Percentiles rank a stretch among this genome's conserved stretches.
Conservation (phyloP, 768 basidiomycete species). For the Candolleomyces aberdarensis region DNA sequence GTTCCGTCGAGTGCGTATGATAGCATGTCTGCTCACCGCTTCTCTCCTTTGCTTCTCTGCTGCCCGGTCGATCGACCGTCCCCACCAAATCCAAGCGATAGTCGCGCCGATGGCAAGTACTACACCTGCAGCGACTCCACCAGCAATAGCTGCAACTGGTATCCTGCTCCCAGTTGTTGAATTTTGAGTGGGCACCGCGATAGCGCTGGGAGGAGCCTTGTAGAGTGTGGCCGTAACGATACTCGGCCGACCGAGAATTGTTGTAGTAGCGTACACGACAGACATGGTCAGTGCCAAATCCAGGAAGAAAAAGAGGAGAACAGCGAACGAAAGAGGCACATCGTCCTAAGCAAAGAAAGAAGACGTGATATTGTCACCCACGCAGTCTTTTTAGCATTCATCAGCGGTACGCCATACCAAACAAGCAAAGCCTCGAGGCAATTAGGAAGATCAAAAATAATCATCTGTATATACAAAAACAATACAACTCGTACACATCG, state of each 20-base stretch:
- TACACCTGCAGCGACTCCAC: constrained; percentile 46
- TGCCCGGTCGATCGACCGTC: constrained; percentile 36
- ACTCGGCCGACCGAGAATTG: neutral
- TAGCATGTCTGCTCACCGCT: constrained; percentile 14
- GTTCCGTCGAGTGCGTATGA: neutral
- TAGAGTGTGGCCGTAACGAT: constrained; percentile 14
- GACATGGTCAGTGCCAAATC: neutral
- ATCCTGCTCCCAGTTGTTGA: constrained; percentile 15
- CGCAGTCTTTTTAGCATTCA: neutral
- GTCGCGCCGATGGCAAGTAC: constrained; percentile 41
- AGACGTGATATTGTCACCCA: neutral
- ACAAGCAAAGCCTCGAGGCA: neutral
- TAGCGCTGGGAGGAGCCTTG: constrained; percentile 1
- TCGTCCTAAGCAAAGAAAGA: neutral
- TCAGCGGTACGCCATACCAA: neutral
- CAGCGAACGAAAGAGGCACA: neutral
- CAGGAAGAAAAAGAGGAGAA: no score
- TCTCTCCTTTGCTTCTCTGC: constrained; percentile 25
- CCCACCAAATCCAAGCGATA: constrained; percentile 47
- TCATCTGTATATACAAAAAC: neutral
- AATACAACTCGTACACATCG: neutral
- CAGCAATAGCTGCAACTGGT: constrained; percentile 49
- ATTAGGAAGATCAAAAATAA: neutral
- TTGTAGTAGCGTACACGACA: neutral
- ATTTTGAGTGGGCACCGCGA: neutral